Conservation (phyloP, 768 basidiomycete genomes). For the Pleurotus ostreatus region DNA sequence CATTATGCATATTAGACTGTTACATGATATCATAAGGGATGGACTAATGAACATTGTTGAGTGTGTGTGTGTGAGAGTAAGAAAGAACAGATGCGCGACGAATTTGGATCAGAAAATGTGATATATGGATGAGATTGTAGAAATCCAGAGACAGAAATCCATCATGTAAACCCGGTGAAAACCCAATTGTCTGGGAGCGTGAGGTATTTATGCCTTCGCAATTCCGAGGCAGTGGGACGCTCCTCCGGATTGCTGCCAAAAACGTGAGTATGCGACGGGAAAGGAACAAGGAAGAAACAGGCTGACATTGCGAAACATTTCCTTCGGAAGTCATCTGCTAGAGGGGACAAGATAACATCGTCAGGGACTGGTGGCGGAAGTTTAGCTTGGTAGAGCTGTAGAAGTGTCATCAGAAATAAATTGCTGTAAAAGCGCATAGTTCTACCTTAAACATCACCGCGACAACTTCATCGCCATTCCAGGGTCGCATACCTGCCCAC, state of each 20-base stretch:
- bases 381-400: slow-evolving; percentile 79
- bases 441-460: slow-evolving; percentile 93
- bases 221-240: slow-evolving; percentile 74
- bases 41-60: slow-evolving; percentile 5
- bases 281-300: background rate
- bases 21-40: slow-evolving; percentile 5
- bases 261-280: slow-evolving; percentile 1
- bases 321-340: slow-evolving; percentile 81
- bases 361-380: slow-evolving; percentile 87
- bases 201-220: slow-evolving; percentile 78
- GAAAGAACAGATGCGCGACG: slow-evolving; percentile 7
- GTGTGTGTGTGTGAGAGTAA: slow-evolving; percentile 3
- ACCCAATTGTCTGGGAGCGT: slow-evolving; percentile 67
- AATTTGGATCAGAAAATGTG: slow-evolving; percentile 1
- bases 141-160: slow-evolving; percentile 17
- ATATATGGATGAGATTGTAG: slow-evolving; percentile 2
- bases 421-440: slow-evolving; percentile 7
- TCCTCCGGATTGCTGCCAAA: slow-evolving; percentile 73
- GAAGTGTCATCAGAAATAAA: background rate
- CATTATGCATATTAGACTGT: slow-evolving; percentile 5
- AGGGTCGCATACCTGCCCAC: slow-evolving; percentile 96
- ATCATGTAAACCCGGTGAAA: slow-evolving; percentile 59
- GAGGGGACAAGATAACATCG: slow-evolving; percentile 68
- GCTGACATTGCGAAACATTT: slow-evolving; percentile 88
- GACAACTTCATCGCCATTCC: slow-evolving; percentile 86